Percentiles rank a stretch among this genome's conserved stretches.
Evolutionary conservation across 495 filamentous ascomycete species (phyloP).

Genomic region (Lentithecium fluviatile): DNA sequence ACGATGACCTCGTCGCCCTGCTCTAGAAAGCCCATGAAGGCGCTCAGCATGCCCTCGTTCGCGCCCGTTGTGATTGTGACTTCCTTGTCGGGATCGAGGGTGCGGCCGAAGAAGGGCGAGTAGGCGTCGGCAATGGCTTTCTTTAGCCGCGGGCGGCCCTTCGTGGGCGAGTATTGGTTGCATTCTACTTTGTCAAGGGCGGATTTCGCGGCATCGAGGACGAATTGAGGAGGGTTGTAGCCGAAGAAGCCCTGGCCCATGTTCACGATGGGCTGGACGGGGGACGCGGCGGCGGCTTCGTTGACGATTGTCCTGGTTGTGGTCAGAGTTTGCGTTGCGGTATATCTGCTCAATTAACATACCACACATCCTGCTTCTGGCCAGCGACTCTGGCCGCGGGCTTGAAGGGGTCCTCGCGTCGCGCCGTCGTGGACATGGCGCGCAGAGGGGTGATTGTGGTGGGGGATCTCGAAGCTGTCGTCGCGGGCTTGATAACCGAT

Average conservation of each 20-base stretch:
- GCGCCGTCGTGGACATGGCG: constrained; percentile 33
- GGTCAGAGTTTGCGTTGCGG: background rate
- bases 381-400: constrained; percentile 79
- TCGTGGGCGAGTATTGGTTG: constrained; percentile 97
- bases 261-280: constrained; percentile 87
- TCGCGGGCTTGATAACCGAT: background rate
- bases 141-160: constrained; percentile 84
- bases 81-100: constrained; percentile 82
- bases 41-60: constrained; percentile 95
- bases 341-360: constrained; percentile 27
- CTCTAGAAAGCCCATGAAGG: constrained; percentile 97
- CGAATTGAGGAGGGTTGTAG: constrained; percentile 92
- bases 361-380: constrained; percentile 94
- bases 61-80: constrained; percentile 94
- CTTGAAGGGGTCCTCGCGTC: constrained; percentile 49
- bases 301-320: constrained; percentile 83
- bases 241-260: constrained; percentile 98
- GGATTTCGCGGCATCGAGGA: constrained; percentile 83
- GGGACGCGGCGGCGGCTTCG: constrained; percentile 80
- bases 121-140: constrained; percentile 91
- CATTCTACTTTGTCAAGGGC: constrained; percentile 92
- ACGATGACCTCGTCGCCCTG: constrained; percentile 93
- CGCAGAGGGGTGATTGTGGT: constrained; percentile 12
- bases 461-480: background rate
- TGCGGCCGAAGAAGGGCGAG: constrained; percentile 75